Conservation (phyloP, 352 stramenopile genomes). For the Blastocystis sp. region DNA sequence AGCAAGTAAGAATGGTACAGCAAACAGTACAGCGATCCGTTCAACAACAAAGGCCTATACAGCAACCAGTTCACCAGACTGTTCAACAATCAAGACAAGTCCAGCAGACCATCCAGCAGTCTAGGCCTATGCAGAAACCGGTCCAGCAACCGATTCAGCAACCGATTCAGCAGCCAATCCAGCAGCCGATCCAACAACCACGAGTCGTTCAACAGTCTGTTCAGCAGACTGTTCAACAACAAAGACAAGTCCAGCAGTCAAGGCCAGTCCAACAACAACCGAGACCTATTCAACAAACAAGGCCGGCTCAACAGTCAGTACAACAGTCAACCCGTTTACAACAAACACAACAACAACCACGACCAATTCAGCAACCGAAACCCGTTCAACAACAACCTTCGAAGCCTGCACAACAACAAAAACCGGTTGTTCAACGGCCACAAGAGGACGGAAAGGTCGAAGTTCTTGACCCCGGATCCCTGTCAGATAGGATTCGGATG, state of each 20-base stretch:
- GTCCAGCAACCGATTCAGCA: background rate
- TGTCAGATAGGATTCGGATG: constrained; percentile 47
- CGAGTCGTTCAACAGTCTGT: no score
- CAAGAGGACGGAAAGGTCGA: constrained; percentile 4
- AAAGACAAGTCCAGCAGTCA: constrained; percentile 5
- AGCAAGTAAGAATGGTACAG: background rate
- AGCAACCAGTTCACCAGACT: background rate
- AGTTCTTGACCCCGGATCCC: background rate
- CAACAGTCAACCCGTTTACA: background rate
- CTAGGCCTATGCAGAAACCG: background rate
- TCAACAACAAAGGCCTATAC: background rate
- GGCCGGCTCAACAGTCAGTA: no score
- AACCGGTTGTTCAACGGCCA: no score
- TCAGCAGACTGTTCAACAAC: background rate
- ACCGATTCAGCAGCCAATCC: background rate
- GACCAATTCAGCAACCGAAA: background rate
- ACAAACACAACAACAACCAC: background rate
- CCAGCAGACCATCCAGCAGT: background rate
- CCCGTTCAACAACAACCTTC: background rate
- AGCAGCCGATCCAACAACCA: background rate
- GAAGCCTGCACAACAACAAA: background rate
- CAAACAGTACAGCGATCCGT: background rate
- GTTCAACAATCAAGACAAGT: background rate
- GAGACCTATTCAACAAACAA: background rate
- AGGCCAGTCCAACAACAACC: background rate